Conservation (phyloP, 2,329 filamentous ascomycete genomes). For the Akanthomyces muscarius region DNA sequence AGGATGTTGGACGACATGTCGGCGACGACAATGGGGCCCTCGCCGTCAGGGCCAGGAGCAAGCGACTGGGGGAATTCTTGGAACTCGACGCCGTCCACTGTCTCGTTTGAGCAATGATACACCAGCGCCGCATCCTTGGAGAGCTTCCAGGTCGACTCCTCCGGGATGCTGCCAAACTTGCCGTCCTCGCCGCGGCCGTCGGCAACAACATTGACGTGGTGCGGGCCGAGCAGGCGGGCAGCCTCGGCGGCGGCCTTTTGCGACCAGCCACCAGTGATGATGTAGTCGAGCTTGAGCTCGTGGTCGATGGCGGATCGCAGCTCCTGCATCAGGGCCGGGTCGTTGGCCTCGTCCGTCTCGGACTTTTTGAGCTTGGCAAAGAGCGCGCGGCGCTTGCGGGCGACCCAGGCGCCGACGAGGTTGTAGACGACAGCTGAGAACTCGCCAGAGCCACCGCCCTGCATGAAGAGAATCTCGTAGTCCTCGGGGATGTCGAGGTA, state of each 20-base stretch:
- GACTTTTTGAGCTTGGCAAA: conserved; percentile 51
- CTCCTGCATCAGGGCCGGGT: conserved; percentile 50
- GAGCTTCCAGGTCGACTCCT: conserved; percentile 71
- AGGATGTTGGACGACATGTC: conserved; percentile 97
- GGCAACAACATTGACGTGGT: conserved; percentile 74
- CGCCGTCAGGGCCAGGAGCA: conserved; percentile 52
- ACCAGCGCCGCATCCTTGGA: conserved; percentile 67
- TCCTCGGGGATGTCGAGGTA: conserved; percentile 80
- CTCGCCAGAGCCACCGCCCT: conserved; percentile 79
- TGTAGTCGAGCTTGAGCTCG: conserved; percentile 79
- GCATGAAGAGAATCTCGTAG: conserved; percentile 87
- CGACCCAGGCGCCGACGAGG: conserved; percentile 77
- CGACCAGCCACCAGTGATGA: conserved; percentile 86
- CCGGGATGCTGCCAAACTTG: conserved; percentile 82
- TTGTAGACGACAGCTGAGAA: conserved; percentile 85
- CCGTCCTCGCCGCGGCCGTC: conserved; percentile 63
- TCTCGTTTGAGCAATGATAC: conserved; percentile 94
- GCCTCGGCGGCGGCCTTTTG: conserved; percentile 86
- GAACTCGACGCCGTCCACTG: conserved; percentile 90
- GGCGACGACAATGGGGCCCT: conserved; percentile 73
- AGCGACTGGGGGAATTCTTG: conserved; percentile 65
- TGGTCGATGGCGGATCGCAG: conserved; percentile 61
- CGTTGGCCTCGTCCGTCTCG: conserved; percentile 44
- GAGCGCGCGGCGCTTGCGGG: conserved; percentile 59
- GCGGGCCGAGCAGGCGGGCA: conserved; percentile 67